Conservation (phyloP, 208 protist genomes). For the Leishmania tropica region DNA sequence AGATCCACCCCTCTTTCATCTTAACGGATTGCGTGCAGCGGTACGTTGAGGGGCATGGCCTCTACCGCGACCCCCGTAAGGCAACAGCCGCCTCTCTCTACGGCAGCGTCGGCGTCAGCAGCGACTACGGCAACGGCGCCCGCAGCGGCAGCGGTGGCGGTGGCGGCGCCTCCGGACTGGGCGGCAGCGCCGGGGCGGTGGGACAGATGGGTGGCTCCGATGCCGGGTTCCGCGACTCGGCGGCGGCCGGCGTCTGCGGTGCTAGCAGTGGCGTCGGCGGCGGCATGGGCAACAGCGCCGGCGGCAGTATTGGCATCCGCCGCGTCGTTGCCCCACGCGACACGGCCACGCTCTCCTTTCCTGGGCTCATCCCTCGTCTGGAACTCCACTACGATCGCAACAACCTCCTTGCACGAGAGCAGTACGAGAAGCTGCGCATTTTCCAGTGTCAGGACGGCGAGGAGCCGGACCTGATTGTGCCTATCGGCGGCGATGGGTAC, state of each 20-base stretch:
- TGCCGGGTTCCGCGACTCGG: constrained; percentile 17
- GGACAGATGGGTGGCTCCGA: constrained; percentile 13
- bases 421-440: constrained; percentile 81
- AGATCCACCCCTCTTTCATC: constrained; percentile 57
- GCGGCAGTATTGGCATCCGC: not conserved
- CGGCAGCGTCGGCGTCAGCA: constrained; percentile 26
- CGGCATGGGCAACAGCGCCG: constrained; percentile 1
- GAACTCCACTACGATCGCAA: constrained; percentile 88
- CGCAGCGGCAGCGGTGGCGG: constrained; percentile 11
- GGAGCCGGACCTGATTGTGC: constrained; percentile 89
- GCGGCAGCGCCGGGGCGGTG: constrained; percentile 1
- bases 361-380: constrained; percentile 76
- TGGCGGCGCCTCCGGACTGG: constrained; percentile 6
- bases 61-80: constrained; percentile 86
- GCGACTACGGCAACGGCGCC: constrained; percentile 17
- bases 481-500: constrained; percentile 91
- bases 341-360: constrained; percentile 59
- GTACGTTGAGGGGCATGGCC: constrained; percentile 79
- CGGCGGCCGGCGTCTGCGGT: not conserved
- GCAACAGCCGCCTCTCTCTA: constrained; percentile 35
- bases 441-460: constrained; percentile 65
- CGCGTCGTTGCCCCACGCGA: constrained; percentile 37
- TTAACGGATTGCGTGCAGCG: constrained; percentile 76
- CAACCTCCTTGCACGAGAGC: constrained; percentile 80
- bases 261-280: constrained; percentile 2